Evolutionary conservation across 306 rosid species (phyloP), one percentile per base, ranked within the genome.

Genomic region (barrel medic (Medicago truncatula)): DNA sequence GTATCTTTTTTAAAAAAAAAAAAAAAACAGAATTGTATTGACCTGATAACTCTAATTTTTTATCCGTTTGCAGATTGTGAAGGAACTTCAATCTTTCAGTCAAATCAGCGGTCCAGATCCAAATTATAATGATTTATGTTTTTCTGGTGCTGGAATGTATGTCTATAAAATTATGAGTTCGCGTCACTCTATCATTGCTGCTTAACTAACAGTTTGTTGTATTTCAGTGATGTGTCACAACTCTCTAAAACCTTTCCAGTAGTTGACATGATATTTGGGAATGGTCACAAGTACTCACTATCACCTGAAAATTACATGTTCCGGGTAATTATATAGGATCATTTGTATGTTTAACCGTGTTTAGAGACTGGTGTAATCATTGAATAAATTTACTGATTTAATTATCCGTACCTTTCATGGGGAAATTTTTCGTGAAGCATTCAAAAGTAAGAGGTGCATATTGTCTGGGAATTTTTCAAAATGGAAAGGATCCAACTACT

Each of bases 241-340:
- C 80, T 90, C 67, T 85, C 91, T 40, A 81, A 85, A 60, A 84
- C 72, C 80, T 96, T 92, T 86, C 99, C 99, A 9, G 73, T 67
- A 66, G 98, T 96, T 84, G 97, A 92, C 81, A 85, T 96, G 98
- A 87, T 92, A 77, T 96, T 96, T 82, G 89, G 86, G 59, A 87
- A 88, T 71, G 97, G 91, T 66, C 80, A 88, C 3, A 96, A 90
- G 86, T 75, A 89, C 36, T 82, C 90, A 17, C 87, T 96, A 58
- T 81, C 97, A 38, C 98, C 99, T 77, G 99, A 96, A 82, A 96
- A 96, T 81, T 92, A 96, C 83, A 80, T 96, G 79, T 96, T 96
- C 74, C 88, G 87, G 85, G 98, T 96, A 84, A 89, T 81, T 71
- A 60, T 74, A 47, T 18, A n/a, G 12, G 25, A 28, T 52, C 13